Evolutionary conservation across 2,329 filamentous ascomycete genomes (phyloP).

Genomic region (Beauveria bassiana): DNA sequence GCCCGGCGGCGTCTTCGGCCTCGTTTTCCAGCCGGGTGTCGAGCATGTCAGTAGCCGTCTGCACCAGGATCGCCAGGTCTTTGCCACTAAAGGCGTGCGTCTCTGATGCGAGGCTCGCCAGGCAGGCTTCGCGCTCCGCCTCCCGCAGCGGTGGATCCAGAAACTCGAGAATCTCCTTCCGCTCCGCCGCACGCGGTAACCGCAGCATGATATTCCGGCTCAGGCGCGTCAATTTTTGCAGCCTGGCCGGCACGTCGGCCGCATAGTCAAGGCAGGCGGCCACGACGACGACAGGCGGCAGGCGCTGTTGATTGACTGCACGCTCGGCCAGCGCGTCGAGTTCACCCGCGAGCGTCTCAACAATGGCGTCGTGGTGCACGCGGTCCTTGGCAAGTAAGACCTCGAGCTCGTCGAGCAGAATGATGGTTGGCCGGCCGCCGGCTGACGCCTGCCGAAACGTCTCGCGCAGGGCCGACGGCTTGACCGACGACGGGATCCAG

Average conservation of each 20-base stretch:
- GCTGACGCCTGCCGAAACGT: conserved; percentile 62
- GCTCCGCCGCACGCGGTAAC: conserved; percentile 63
- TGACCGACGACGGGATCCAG: conserved; percentile 48
- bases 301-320: conserved; percentile 26
- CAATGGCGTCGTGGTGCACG: conserved; percentile 40
- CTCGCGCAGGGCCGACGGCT: conserved; percentile 53
- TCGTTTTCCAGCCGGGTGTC: conserved; percentile 19
- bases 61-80: conserved; percentile 62
- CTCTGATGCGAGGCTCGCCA: conserved; percentile 57
- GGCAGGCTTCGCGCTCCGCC: conserved; percentile 41
- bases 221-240: conserved; percentile 61
- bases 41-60: conserved; percentile 22
- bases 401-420: conserved; percentile 74
- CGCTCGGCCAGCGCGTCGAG: conserved; percentile 45
- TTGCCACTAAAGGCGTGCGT: conserved; percentile 83
- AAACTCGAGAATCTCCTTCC: conserved; percentile 66
- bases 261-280: conserved; percentile 65
- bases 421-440: conserved; percentile 60
- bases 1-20: not conserved
- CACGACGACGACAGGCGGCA: conserved; percentile 60
- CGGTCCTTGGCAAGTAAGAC: conserved; percentile 57
- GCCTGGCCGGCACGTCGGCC: conserved; percentile 60
- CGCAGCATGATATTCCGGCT: conserved; percentile 62
- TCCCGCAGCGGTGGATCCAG: conserved; percentile 41
- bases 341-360: conserved; percentile 43